Base-by-base conservation (phyloP, 352 stramenopile genomes). In the Pythium rhizo-oryzae region DNA sequence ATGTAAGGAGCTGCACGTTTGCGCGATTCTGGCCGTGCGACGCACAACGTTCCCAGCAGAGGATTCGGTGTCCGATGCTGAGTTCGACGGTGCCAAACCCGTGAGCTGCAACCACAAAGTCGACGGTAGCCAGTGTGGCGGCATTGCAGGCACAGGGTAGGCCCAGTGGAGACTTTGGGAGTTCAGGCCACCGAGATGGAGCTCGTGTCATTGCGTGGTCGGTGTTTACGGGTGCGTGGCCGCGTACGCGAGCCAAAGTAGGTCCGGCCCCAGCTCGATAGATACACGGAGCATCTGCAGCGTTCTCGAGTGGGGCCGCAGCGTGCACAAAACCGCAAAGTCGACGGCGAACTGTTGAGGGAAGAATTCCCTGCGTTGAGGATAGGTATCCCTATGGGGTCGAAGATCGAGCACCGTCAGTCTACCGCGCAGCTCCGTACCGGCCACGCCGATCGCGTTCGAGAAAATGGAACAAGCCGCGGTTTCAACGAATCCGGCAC, bases 181-280 rank as follows among this genome's bases (percentile, higher is more conserved):
- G 15, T 53, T n/a, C n/a, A n/a, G n/a, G n/a, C n/a, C n/a, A n/a
- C n/a, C 52, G 33, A 59, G 53, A 59, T 47, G 53, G 12, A 59
- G 35, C n/a, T 12, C 33, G 3, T 33, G 53, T 33, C 53, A 59
- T 8, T 4, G n/a, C 2, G 53, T 49, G 1, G 53, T 59, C 30
- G 33, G 8, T n/a, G 53, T 59, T 33, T 49, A 18, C 33, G 53
- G 53, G 23, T 59, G 23, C 18, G 19, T 18, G 6, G 23, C 21
- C 30, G 33, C 53, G 18, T 59, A 59, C 52, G n/a, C 33, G 52
- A 59, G 28, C 52, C 52, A 59, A 5, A 59, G 12, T 15, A 59
- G 52, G 23, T 59, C 52, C 1, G 16, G n/a, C n/a, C n/a, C n/a
- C n/a, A n/a, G n/a, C n/a, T n/a, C n/a, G n/a, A n/a, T n/a, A 25